Conservation (phyloP, 306 rosid species). For the Prunus campanulata region DNA sequence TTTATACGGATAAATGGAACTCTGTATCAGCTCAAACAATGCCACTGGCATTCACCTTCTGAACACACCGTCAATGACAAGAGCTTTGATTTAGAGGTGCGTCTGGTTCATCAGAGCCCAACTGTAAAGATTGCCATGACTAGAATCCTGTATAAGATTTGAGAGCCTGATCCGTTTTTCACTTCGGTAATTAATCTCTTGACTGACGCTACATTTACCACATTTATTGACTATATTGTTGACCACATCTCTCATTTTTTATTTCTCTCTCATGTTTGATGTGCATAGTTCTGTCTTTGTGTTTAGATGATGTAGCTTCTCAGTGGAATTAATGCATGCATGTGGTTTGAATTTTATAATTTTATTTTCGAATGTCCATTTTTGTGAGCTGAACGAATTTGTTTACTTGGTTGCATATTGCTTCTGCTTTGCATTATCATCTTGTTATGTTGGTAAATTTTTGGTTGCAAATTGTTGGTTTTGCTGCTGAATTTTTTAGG, state of each 20-base stretch:
- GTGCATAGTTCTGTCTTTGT: background rate
- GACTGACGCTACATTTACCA: background rate
- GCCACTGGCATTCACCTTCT: slow-evolving; percentile 83
- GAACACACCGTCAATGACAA: slow-evolving; percentile 63
- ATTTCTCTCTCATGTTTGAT: background rate
- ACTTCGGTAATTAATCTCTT: slow-evolving; percentile 36
- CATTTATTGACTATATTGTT: background rate
- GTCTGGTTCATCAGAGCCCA: slow-evolving; percentile 55
- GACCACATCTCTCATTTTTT: background rate
- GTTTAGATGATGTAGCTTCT: background rate
- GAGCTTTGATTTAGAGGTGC: slow-evolving; percentile 60
- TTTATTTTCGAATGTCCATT: no score
- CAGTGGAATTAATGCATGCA: no score
- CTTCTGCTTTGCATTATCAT: no score
- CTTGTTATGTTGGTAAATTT: no score
- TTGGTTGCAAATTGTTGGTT: no score
- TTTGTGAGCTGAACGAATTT: no score
- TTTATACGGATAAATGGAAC: slow-evolving; percentile 46
- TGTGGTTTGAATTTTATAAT: no score
- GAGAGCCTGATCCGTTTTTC: slow-evolving; percentile 48
- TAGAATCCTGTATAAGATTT: slow-evolving; percentile 49
- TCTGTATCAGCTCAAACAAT: slow-evolving; percentile 42
- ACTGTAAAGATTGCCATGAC: slow-evolving; percentile 48
- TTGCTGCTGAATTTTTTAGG: no score
- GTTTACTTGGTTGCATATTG: no score